Conservation (phyloP, 352 stramenopile genomes). For the Globisporangium orthogonon region DNA sequence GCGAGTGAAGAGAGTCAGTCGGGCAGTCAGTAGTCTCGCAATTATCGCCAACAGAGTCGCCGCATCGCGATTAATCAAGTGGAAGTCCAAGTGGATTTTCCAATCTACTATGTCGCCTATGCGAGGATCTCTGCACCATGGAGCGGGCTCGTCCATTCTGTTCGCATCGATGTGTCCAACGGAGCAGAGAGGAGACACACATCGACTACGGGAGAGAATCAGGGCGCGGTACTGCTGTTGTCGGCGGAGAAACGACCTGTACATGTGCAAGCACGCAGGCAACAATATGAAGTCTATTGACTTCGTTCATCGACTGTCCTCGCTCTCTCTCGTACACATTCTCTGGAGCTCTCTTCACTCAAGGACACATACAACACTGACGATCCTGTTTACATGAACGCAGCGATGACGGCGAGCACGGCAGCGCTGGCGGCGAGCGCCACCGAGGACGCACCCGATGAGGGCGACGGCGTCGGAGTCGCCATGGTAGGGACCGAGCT, state of each 20-base stretch:
- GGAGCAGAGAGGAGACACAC: too few species aligned
- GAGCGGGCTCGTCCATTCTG: too few species aligned
- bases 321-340: background rate
- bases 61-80: background rate
- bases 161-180: too few species aligned
- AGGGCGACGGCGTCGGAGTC: background rate
- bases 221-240: too few species aligned
- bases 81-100: too few species aligned
- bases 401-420: background rate
- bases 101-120: too few species aligned
- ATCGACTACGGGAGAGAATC: too few species aligned
- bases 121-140: too few species aligned
- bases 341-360: background rate
- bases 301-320: background rate
- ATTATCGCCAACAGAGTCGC: background rate
- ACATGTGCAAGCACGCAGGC: too few species aligned
- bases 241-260: too few species aligned
- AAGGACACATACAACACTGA: background rate
- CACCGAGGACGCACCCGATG: background rate
- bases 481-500: too few species aligned
- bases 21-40: background rate
- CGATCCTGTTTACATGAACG: conserved; percentile 2
- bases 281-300: background rate
- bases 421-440: background rate
- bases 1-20: background rate